phyloP scores from a whole-genome alignment of 306 rosid species.

The Acmispon strigosus region DNA sequence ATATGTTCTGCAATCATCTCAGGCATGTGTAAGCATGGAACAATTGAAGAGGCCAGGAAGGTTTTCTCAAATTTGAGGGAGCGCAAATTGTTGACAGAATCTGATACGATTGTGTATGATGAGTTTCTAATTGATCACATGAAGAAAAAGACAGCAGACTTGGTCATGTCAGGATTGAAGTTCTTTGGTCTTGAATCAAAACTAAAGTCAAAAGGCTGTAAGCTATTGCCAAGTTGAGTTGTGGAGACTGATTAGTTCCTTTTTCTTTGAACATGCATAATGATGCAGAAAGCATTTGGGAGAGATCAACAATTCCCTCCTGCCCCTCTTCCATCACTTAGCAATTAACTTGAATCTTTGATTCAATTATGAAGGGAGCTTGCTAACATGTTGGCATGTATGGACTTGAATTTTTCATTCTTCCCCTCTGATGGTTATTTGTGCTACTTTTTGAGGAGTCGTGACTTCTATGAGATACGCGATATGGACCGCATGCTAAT shows the following conservation, averaged over 20 bases:
- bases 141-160: constrained; percentile 80
- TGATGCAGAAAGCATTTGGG: neutral
- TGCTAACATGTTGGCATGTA: too few species aligned
- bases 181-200: constrained; percentile 78
- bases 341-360: too few species aligned
- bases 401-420: too few species aligned
- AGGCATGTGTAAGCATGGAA: constrained; percentile 73
- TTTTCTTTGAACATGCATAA: neutral
- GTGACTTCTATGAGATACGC: too few species aligned
- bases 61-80: constrained; percentile 53
- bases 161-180: constrained; percentile 68
- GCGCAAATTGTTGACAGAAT: constrained; percentile 51
- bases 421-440: too few species aligned
- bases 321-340: neutral
- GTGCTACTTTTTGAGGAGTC: too few species aligned
- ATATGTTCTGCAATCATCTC: constrained; percentile 55
- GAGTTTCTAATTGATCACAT: constrained; percentile 74
- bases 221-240: constrained; percentile 42
- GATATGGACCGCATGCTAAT: too few species aligned
- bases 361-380: too few species aligned
- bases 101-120: constrained; percentile 55
- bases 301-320: neutral
- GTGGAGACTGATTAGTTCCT: neutral
- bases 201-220: constrained; percentile 66
- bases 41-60: constrained; percentile 79